Conservation (phyloP, 129 eudicot species). For the Flaveria sonorensis region DNA sequence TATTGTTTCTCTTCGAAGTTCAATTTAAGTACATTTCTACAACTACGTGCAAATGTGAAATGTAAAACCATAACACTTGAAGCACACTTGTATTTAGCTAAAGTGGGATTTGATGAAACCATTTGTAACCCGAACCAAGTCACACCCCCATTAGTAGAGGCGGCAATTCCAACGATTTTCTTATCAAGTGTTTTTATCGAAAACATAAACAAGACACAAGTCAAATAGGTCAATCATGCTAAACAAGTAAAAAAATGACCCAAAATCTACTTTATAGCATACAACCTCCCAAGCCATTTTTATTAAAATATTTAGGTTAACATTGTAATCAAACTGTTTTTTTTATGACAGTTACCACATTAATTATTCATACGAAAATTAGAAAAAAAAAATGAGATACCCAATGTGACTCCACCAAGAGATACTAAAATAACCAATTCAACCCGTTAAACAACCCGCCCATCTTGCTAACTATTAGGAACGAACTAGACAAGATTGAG, state of each 20-base stretch:
- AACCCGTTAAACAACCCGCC: slow-evolving; percentile 4
- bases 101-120: too few species aligned
- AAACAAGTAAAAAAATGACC: not conserved
- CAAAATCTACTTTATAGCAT: not conserved
- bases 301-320: not conserved
- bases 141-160: not conserved
- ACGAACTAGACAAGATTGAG: not conserved
- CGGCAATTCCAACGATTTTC: not conserved
- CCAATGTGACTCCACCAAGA: not conserved
- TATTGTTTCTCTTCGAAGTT: too few species aligned
- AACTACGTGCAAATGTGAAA: too few species aligned
- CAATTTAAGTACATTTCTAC: too few species aligned
- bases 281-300: not conserved
- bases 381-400: not conserved
- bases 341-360: not conserved
- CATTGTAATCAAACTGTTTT: not conserved
- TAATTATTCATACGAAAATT: not conserved
- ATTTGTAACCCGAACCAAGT: not conserved
- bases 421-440: not conserved
- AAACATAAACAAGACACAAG: not conserved
- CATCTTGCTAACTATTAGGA: slow-evolving; percentile 14
- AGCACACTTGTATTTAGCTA: too few species aligned
- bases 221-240: not conserved
- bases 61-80: too few species aligned
- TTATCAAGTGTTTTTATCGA: not conserved